Conservation (phyloP, 768 basidiomycete species). For the Tylopilus intermedius region DNA sequence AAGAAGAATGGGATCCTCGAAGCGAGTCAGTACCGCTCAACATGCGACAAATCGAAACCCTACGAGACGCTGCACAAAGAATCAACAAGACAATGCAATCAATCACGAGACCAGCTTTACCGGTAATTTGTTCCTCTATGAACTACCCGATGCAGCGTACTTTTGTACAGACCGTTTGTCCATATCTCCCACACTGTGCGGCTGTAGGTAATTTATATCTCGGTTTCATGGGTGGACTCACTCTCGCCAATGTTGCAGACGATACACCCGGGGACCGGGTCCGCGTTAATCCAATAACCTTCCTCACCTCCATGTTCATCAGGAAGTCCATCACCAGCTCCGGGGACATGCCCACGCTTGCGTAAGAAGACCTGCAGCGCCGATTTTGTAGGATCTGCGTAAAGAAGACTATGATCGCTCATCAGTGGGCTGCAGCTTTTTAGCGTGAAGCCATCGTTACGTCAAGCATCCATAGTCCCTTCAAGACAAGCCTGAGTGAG, state of each 20-base stretch:
- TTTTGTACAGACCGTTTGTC: slow-evolving; percentile 82
- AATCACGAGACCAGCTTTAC: slow-evolving; percentile 14
- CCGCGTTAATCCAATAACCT: slow-evolving; percentile 77
- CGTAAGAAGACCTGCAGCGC: slow-evolving; percentile 79
- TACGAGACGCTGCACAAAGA: slow-evolving; percentile 61
- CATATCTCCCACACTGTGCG: slow-evolving; percentile 84
- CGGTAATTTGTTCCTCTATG: slow-evolving; percentile 71
- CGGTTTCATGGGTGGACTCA: slow-evolving; percentile 32
- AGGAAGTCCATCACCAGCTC: slow-evolving; percentile 35
- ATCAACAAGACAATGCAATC: slow-evolving; percentile 5
- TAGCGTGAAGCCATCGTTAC: slow-evolving; percentile 35
- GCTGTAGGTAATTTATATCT: slow-evolving; percentile 1
- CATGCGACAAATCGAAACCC: slow-evolving; percentile 22
- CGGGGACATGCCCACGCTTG: slow-evolving; percentile 33
- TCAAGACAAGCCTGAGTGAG: slow-evolving; percentile 7
- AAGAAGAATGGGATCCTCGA: slow-evolving; percentile 87
- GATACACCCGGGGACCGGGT: slow-evolving; percentile 77
- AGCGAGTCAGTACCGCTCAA: slow-evolving; percentile 2
- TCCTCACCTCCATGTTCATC: slow-evolving; percentile 51
- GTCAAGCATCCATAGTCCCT: slow-evolving; percentile 92
- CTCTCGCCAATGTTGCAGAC: slow-evolving; percentile 94
- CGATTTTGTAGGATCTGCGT: slow-evolving; percentile 71
- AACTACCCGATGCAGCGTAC: slow-evolving; percentile 86
- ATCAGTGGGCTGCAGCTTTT: slow-evolving; percentile 5
- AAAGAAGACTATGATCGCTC: slow-evolving; percentile 61